Evolutionary conservation across 2,329 filamentous ascomycete species (phyloP), one percentile per base, ranked within the genome.

Genomic region (Salinomyces thailandicus): DNA sequence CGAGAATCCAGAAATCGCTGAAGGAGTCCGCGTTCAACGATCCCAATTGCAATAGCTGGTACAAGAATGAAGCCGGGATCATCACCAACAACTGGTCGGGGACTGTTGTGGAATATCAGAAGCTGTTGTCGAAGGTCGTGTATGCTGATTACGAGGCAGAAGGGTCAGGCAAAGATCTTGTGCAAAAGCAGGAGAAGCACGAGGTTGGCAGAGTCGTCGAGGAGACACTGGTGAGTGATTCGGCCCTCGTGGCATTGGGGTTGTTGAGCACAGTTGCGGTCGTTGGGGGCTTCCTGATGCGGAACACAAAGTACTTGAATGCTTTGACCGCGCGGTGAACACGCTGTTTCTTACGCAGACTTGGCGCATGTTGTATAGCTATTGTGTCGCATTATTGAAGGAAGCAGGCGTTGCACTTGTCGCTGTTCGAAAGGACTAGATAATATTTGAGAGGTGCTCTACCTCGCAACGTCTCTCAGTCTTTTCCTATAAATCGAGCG

Each of bases 31-130:
- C 59, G 5, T 76, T 76, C 45, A 70, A 70, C 3, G 70, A 75
- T 42, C 66, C 68, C 0, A 66, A 63, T 16, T 76, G 72, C 45
- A 61, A 60, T 13, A 65, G 59, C 31, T 76, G 73, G 72, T 76
- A 76, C 48, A 75, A 75, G 57, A 69, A 64, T 15, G 61, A 62
- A 0, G 62, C 66, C 0, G 72, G 72, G 0, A 44, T 62, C 26
- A 72, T 76, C 44, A 75, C 70, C 4, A 74, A 75, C 41, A 76
- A 76, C 46, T 76, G 71, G 64, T 54, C 44, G 8, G 38, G 68
- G 1, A 73, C 65, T 0, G 73, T 71, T 5, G 48, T 76, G 0
- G 63, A 71, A 31, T 77, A 77, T 49, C 73, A 77, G 54, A 59
- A 68, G 33, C 43, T 59, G 42, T 42, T 68, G 35, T 49, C 54